phyloP scores from a whole-genome alignment of 345 rosid genomes.

The Turnera subulata region DNA sequence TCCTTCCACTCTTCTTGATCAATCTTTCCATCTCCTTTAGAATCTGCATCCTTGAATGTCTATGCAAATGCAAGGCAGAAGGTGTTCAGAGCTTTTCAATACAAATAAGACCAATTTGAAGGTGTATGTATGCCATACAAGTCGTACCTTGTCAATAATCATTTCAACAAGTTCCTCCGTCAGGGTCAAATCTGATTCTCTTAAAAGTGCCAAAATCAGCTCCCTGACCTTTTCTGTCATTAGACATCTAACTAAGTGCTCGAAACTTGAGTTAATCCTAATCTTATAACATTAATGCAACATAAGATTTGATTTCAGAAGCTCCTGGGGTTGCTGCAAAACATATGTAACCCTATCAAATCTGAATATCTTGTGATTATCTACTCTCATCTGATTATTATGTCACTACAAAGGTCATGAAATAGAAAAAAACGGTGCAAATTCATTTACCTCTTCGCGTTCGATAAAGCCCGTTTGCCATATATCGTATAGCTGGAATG shows the following conservation, averaged over 20 bases:
- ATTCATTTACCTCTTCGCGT: conserved; percentile 41
- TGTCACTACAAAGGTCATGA: too few relatives aligned
- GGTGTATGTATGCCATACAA: background rate
- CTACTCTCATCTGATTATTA: too few relatives aligned
- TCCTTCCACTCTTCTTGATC: conserved; percentile 40
- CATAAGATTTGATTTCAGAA: background rate
- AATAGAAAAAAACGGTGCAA: too few relatives aligned
- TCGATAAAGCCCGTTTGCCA: conserved; percentile 59
- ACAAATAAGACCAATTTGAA: background rate
- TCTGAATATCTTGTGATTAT: too few relatives aligned
- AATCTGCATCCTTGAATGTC: conserved; percentile 45
- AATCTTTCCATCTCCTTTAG: conserved; percentile 39
- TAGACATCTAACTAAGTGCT: background rate
- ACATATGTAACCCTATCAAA: too few relatives aligned
- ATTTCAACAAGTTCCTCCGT: conserved; percentile 34
- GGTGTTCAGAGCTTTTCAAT: background rate
- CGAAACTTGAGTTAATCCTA: too few relatives aligned
- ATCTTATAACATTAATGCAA: too few relatives aligned
- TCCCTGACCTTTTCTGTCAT: conserved; percentile 27
- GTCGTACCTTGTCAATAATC: conserved; percentile 36
- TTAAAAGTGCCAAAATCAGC: conserved; percentile 38
- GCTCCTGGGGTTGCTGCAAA: too few relatives aligned
- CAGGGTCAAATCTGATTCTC: conserved; percentile 39
- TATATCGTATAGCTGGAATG: conserved; percentile 52
- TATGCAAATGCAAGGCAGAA: conserved; percentile 1